These are phyloP conservation scores for Colletotrichum sp. DNA, from an alignment of 2,329 filamentous ascomycete species.

Conservation along the genomic window DNA sequence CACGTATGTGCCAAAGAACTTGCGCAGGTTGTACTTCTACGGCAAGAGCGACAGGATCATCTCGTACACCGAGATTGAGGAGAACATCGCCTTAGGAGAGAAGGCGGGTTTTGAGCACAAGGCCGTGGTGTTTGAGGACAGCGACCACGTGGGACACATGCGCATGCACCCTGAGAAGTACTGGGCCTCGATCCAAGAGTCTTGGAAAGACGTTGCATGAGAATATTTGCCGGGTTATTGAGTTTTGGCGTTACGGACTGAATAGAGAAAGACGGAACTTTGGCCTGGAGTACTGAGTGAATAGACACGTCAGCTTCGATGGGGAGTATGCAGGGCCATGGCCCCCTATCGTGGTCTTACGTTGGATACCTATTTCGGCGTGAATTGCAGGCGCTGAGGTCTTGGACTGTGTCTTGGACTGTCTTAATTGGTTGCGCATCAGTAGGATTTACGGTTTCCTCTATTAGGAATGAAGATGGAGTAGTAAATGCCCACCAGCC, in stretches of 20 bases:
- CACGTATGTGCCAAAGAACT: conserved; percentile 33
- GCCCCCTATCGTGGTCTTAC: background rate
- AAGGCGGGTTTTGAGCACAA: conserved; percentile 54
- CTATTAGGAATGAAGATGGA: background rate
- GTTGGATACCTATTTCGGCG: background rate
- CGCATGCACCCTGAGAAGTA: conserved; percentile 61
- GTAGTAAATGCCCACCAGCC: background rate
- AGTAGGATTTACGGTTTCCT: background rate
- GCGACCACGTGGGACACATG: conserved; percentile 67
- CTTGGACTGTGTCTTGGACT: background rate
- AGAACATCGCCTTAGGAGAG: conserved; percentile 53
- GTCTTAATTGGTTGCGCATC: background rate
- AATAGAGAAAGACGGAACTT: background rate
- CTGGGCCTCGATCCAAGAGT: conserved; percentile 51
- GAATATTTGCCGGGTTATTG: background rate
- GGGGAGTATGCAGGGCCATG: background rate
- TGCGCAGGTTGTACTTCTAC: conserved; percentile 62
- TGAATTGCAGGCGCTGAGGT: background rate
- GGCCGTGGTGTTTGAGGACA: conserved; percentile 60
- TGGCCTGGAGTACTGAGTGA: background rate
- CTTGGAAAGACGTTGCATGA: conserved; percentile 27
- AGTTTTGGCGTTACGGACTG: background rate
- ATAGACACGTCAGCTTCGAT: background rate
- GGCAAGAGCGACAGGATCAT: conserved; percentile 64
- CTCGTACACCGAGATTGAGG: conserved; percentile 58